phyloP scores from a whole-genome alignment of 345 rosid genomes.

The Hibiscus mutabilis region DNA sequence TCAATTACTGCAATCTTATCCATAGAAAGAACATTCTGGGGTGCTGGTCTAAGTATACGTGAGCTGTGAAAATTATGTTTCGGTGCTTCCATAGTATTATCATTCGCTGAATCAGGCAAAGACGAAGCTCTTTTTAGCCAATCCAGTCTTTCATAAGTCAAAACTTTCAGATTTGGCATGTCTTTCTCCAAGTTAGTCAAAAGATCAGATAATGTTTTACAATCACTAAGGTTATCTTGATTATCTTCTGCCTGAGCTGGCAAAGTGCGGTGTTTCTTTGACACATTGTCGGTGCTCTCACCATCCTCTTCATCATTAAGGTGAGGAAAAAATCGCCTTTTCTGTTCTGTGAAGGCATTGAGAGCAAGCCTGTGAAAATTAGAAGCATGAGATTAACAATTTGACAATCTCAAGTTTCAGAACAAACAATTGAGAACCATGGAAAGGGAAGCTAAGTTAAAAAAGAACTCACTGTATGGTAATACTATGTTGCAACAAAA shows the following conservation, averaged over 20 bases:
- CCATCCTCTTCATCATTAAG: conserved; percentile 45
- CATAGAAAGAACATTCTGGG: conserved; percentile 29
- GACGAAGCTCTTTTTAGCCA: conserved; percentile 84
- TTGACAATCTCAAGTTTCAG: background rate
- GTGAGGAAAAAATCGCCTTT: conserved; percentile 81
- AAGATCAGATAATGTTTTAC: conserved; percentile 58
- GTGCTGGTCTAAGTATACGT: conserved; percentile 47
- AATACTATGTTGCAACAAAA: background rate
- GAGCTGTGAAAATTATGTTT: conserved; percentile 37
- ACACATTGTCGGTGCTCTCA: conserved; percentile 30
- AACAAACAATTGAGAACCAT: background rate
- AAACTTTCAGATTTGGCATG: conserved; percentile 51
- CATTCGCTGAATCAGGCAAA: conserved; percentile 52
- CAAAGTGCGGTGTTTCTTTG: conserved; percentile 44
- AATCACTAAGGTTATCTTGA: conserved; percentile 29
- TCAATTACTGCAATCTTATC: conserved; percentile 73
- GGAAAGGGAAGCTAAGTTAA: background rate
- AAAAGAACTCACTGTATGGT: background rate
- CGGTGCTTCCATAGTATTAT: conserved; percentile 45
- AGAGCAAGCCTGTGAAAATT: conserved; percentile 66
- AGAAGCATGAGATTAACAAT: conserved; percentile 9
- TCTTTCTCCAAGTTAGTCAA: conserved; percentile 48
- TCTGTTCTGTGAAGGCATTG: conserved; percentile 94
- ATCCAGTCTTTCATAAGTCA: conserved; percentile 61
- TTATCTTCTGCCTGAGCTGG: conserved; percentile 23